phyloP scores from a whole-genome alignment of 2,329 filamentous ascomycete genomes.

The Huntiella savannae region DNA sequence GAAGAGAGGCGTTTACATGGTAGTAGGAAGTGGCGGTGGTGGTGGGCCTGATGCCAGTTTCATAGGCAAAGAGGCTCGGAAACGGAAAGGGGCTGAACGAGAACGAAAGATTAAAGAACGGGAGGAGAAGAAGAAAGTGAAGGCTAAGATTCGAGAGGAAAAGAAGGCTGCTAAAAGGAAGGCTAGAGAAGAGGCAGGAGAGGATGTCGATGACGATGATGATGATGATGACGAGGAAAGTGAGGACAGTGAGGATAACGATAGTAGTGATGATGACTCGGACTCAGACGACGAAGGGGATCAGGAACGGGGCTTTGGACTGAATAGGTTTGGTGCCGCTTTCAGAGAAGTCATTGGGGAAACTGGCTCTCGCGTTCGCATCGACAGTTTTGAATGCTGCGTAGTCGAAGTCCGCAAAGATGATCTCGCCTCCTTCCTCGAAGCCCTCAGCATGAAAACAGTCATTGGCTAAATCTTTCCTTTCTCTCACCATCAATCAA shows the following conservation, averaged over 20 bases:
- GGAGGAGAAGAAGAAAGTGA: slow-evolving; percentile 38
- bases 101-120: slow-evolving; percentile 43
- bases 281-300: slow-evolving; percentile 35
- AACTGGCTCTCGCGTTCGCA: slow-evolving; percentile 72
- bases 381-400: slow-evolving; percentile 93
- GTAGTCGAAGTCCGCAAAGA: slow-evolving; percentile 97
- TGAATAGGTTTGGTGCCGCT: slow-evolving; percentile 82
- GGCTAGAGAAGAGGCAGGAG: neutral
- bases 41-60: slow-evolving; percentile 55
- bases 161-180: slow-evolving; percentile 6
- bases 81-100: slow-evolving; percentile 36
- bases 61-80: slow-evolving; percentile 46
- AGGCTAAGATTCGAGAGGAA: slow-evolving; percentile 35
- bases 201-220: slow-evolving; percentile 18
- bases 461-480: slow-evolving; percentile 39
- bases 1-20: slow-evolving; percentile 67
- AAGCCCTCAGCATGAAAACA: slow-evolving; percentile 77
- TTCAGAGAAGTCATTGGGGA: slow-evolving; percentile 91
- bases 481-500: neutral
- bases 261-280: slow-evolving; percentile 24
- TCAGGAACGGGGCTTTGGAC: slow-evolving; percentile 46
- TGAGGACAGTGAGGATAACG: slow-evolving; percentile 14
- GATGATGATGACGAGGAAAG: slow-evolving; percentile 23
- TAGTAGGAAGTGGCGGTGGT: slow-evolving; percentile 81
- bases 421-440: slow-evolving; percentile 75